Evolutionary conservation across 2,329 filamentous ascomycete genomes (phyloP), one percentile per base, ranked within the genome.

Genomic region (Elsinoe arachidis): DNA sequence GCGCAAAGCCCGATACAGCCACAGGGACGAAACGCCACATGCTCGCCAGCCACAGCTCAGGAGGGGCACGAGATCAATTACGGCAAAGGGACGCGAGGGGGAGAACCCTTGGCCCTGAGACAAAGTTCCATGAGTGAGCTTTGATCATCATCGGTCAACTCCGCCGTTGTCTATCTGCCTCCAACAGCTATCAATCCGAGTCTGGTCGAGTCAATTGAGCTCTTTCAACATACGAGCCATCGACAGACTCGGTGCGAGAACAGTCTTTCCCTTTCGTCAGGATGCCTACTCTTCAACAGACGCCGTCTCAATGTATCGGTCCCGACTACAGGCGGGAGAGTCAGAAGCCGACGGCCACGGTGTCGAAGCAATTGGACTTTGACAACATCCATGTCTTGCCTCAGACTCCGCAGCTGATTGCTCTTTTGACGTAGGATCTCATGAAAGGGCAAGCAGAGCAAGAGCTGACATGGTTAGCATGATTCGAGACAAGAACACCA

Each of bases 401-500:
- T 30, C 93, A 97, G 75, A 96, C 93, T 10, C 91, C 93, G 51
- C 93, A 99, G 78, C 82, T 99, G 63, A 99, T 99, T 75, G 91
- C 93, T 63, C 82, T 99, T 63, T 81, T 99, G 74, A 96, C 93
- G 93, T 96, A 84, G 79, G 90, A 83, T 47, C 54, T 54, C 59
- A 23, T 52, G 17, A 15, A 11, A 11, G 19, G 6, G 5, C 14
- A 5, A 23, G n/a, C 2, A 55, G 30, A 21, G 17, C 49, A 54
- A 15, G 12, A 39, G 47, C 58, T 55, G 38, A 46, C 59, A 21
- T 26, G 35, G 15, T 35, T 55, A 97, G 92, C 61, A 96, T 96
- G 81, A 97, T 99, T 69, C 87, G 93, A 65, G 90, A 96, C 73
- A 88, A 88, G 72, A 82, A 86, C 64, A 99, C 93, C 5, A 83